Conservation (phyloP, 176 grass and related monocot genomes). For the Miscanthus lutarioriparius region DNA sequence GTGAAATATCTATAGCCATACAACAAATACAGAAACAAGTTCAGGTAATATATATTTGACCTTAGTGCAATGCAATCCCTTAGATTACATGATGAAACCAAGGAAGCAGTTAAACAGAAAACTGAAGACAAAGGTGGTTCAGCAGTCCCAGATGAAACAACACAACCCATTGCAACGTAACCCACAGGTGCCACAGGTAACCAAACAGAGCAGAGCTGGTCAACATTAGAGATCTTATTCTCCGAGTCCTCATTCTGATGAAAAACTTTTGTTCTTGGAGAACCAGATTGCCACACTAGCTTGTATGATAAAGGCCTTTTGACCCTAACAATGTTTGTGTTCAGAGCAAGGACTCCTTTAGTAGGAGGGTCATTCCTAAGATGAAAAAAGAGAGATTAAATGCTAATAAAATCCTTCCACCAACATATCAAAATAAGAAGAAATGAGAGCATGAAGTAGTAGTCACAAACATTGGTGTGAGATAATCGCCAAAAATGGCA, state of each 20-base stretch:
- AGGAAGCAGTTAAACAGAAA: conserved; percentile 74
- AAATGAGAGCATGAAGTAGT: conserved; percentile 26
- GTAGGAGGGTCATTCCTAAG: conserved; percentile 83
- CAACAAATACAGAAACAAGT: conserved; percentile 22
- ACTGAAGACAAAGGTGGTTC: conserved; percentile 81
- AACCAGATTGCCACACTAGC: conserved; percentile 66
- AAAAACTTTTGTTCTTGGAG: conserved; percentile 38
- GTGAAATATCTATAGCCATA: conserved; percentile 32
- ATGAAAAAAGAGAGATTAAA: conserved; percentile 24
- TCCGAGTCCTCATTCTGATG: conserved; percentile 28
- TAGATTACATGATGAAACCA: conserved; percentile 71
- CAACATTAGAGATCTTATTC: conserved; percentile 28
- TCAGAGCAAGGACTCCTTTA: conserved; percentile 94
- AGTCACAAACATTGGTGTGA: conserved; percentile 79
- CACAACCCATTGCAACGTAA: conserved; percentile 86
- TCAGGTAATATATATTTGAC: conserved; percentile 41
- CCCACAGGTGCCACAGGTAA: conserved; percentile 83
- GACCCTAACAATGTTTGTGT: conserved; percentile 86
- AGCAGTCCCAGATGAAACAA: conserved; percentile 78
- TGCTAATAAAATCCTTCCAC: conserved; percentile 29
- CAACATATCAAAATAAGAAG: conserved; percentile 18
- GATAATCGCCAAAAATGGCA: conserved; percentile 86
- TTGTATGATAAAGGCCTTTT: conserved; percentile 94
- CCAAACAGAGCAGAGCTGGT: conserved; percentile 73
- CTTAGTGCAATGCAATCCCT: conserved; percentile 83